Evolutionary conservation across 495 filamentous ascomycete genomes (phyloP).

Genomic region (Apiosordaria backusii): DNA sequence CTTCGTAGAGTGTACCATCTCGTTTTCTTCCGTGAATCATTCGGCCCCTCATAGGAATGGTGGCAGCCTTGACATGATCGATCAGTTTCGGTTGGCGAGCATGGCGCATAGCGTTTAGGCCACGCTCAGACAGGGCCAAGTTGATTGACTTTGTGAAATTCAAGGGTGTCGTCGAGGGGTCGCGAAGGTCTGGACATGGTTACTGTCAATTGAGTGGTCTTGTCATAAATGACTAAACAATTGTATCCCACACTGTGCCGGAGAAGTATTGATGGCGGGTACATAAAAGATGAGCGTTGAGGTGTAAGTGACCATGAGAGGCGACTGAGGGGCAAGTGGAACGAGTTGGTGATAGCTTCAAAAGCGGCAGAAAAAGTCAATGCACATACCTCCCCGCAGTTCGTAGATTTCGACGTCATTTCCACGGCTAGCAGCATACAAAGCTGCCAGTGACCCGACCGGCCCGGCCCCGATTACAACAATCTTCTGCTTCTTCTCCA

Average conservation of each 20-base stretch:
- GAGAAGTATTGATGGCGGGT: no score
- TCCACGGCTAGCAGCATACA: conserved; percentile 85
- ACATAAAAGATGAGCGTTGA: no score
- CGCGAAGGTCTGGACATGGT: conserved; percentile 67
- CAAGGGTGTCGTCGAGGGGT: conserved; percentile 76
- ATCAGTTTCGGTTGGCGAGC: conserved; percentile 62
- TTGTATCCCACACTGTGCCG: no score
- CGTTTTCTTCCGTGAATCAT: conserved; percentile 85
- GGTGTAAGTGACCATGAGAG: neutral
- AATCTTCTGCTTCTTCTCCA: conserved; percentile 57
- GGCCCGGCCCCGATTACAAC: conserved; percentile 88
- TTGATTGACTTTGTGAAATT: conserved; percentile 99
- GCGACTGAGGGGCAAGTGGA: neutral
- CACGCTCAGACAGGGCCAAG: conserved; percentile 86
- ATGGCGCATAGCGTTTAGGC: conserved; percentile 79
- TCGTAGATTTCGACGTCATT: conserved; percentile 94
- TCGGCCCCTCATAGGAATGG: conserved; percentile 92
- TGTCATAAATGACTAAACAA: neutral
- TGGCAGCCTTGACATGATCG: conserved; percentile 65
- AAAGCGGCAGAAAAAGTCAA: conserved; percentile 3
- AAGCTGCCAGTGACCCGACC: conserved; percentile 83
- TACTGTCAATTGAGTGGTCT: conserved; percentile 2
- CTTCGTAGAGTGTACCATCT: conserved; percentile 65
- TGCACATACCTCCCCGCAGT: conserved; percentile 73
- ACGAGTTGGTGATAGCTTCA: conserved; percentile 8